phyloP scores from a whole-genome alignment of 768 basidiomycete species.

The Roridomyces roridus region DNA sequence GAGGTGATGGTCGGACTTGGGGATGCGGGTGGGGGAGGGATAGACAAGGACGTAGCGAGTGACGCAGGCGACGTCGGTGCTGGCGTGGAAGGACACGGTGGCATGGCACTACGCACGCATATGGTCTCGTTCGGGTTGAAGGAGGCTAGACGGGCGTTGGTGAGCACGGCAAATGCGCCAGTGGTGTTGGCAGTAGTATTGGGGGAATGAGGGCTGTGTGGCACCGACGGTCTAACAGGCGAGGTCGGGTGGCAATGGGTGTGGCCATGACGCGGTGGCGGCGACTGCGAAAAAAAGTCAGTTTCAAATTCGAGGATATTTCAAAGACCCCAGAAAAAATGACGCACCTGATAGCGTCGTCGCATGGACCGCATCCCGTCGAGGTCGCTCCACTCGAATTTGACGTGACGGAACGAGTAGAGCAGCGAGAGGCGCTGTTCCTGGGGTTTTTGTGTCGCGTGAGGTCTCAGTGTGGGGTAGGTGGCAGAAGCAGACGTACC shows the following conservation, averaged over 20 bases:
- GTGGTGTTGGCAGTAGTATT: neutral
- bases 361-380: slow-evolving; percentile 53
- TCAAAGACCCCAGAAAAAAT: neutral
- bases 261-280: too few species aligned
- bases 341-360: slow-evolving; percentile 20
- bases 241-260: neutral
- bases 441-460: slow-evolving; percentile 31
- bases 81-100: slow-evolving; percentile 29
- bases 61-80: neutral
- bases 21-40: neutral
- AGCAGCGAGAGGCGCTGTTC: slow-evolving; percentile 47
- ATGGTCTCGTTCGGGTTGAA: slow-evolving; percentile 47
- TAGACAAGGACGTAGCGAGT: neutral
- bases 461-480: too few species aligned
- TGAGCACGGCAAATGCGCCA: slow-evolving; percentile 40
- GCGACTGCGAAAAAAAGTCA: neutral
- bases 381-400: slow-evolving; percentile 66
- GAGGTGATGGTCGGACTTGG: too few species aligned
- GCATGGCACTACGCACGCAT: slow-evolving; percentile 38
- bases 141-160: slow-evolving; percentile 41
- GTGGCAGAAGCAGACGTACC: slow-evolving; percentile 34
- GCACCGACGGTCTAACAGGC: neutral
- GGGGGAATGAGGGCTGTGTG: neutral
- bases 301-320: neutral
- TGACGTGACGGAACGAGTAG: slow-evolving; percentile 58